These are phyloP conservation scores for Fusarium sp. DNA, from an alignment of 2,329 filamentous ascomycete genomes.

Conservation along the genomic window DNA sequence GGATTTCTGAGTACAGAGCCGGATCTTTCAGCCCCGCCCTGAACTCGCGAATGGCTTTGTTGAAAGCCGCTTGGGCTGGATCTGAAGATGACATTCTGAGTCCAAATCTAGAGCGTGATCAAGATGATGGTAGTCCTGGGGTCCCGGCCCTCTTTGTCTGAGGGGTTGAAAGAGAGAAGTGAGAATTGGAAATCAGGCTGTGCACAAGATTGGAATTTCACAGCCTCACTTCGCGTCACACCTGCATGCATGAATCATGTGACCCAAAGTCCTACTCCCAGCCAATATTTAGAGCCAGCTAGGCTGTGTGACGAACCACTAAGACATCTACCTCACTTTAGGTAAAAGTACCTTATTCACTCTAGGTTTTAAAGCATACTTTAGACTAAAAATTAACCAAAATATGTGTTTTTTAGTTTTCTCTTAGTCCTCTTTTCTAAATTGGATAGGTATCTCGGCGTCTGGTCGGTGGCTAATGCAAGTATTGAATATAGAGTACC, in stretches of 20 bases:
- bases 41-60: slow-evolving; percentile 26
- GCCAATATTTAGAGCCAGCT: too few species aligned
- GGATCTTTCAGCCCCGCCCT: slow-evolving; percentile 31
- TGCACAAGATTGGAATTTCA: not conserved
- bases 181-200: not conserved
- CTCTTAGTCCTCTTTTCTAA: too few species aligned
- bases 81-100: not conserved
- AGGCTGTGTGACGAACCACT: too few species aligned
- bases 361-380: too few species aligned
- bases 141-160: not conserved
- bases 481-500: too few species aligned
- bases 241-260: not conserved
- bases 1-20: slow-evolving; percentile 33
- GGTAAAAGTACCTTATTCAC: too few species aligned
- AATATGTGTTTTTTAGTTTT: too few species aligned
- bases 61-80: slow-evolving; percentile 5
- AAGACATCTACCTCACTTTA: too few species aligned
- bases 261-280: not conserved
- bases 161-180: not conserved
- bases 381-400: too few species aligned
- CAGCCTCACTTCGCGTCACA: not conserved
- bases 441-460: too few species aligned
- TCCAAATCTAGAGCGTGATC: not conserved
- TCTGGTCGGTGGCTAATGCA: too few species aligned
- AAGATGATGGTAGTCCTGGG: not conserved